phyloP scores from a whole-genome alignment of 2,329 filamentous ascomycete species.

The Aaosphaeria pasadenensis region DNA sequence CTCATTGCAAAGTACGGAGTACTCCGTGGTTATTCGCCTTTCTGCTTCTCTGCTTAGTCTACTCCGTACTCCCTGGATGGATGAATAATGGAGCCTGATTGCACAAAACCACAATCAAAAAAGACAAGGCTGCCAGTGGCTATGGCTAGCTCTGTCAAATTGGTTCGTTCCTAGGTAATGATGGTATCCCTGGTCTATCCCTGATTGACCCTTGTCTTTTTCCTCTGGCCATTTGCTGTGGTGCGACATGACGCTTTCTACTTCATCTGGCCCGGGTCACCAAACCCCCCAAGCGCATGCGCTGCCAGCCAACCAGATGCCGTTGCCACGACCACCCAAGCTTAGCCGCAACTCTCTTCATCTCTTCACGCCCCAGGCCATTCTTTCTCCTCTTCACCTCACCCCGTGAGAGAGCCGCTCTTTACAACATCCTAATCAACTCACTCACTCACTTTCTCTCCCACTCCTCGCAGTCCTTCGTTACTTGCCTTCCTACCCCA shows the following conservation, averaged over 20 bases:
- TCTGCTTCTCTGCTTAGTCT: too few relatives aligned
- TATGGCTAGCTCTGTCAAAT: background rate
- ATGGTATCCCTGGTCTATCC: constrained; percentile 23
- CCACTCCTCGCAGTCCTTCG: constrained; percentile 10
- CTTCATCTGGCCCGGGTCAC: constrained; percentile 1
- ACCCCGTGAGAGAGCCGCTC: constrained; percentile 29
- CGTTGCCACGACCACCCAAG: constrained; percentile 19
- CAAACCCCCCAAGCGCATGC: background rate
- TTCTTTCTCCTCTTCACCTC: constrained; percentile 28
- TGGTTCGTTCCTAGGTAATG: constrained; percentile 10
- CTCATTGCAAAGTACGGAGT: too few relatives aligned
- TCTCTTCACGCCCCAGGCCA: constrained; percentile 23
- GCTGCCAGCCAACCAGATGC: constrained; percentile 5
- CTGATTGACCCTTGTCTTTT: constrained; percentile 1
- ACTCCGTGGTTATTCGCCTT: too few relatives aligned
- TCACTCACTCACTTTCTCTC: background rate
- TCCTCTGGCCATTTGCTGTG: constrained; percentile 5
- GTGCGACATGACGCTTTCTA: constrained; percentile 8
- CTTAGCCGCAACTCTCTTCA: constrained; percentile 29
- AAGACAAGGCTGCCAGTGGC: background rate
- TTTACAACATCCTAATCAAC: constrained; percentile 24
- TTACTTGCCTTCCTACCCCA: constrained; percentile 34
- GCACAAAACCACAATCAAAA: too few relatives aligned
- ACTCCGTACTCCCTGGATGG: too few relatives aligned
- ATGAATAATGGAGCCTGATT: too few relatives aligned